These are phyloP conservation scores for Umbelopsis ramanniana DNA, from an alignment of 192 early-diverging fungal species.

Conservation along the genomic window DNA sequence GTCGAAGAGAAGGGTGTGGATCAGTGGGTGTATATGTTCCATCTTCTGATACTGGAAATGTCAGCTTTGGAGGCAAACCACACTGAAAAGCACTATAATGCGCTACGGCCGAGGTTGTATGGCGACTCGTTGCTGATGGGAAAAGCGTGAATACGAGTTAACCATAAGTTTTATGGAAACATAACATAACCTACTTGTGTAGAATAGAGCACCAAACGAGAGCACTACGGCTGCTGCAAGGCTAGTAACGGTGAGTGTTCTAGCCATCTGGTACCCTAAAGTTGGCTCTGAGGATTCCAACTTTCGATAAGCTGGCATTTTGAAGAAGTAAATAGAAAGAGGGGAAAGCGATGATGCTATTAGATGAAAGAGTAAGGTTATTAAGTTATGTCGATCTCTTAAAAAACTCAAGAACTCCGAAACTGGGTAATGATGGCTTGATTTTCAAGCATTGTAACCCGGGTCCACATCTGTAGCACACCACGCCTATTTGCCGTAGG, in stretches of 20 bases:
- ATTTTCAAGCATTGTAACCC: not conserved
- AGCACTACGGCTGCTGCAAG: not conserved
- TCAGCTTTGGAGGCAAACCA: conserved; percentile 14
- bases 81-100: conserved; percentile 7
- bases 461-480: not conserved
- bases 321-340: not conserved
- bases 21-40: conserved; percentile 29
- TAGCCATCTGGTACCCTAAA: not conserved
- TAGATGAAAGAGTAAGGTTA: not conserved
- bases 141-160: not conserved
- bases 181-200: conserved; percentile 2
- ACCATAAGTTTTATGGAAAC: not conserved
- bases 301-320: conserved; percentile 7
- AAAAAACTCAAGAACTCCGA: not conserved
- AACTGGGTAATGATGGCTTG: too few relatives aligned
- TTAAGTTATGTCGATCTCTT: not conserved
- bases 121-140: not conserved
- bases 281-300: not conserved
- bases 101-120: not conserved
- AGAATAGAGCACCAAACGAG: conserved; percentile 9
- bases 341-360: not conserved
- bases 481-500: too few relatives aligned
- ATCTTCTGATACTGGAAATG: conserved; percentile 27
- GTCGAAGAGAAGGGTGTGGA: conserved; percentile 25
- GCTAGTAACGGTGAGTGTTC: not conserved